phyloP scores from a whole-genome alignment of 2,329 filamentous ascomycete species.

The Penicillium glabrum region DNA sequence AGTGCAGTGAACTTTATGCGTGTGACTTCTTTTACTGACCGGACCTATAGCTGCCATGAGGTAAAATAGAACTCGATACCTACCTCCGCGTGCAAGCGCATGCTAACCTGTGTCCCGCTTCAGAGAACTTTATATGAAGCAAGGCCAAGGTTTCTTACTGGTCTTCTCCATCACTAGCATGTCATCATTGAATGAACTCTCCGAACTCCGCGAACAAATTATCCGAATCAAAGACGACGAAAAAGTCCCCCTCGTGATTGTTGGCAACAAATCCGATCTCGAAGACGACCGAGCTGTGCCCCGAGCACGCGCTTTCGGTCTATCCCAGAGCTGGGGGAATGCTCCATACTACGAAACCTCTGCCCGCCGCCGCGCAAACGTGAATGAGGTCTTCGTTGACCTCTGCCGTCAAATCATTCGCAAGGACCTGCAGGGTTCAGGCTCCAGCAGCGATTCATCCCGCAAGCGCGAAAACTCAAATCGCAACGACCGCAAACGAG shows the following conservation, averaged over 20 bases:
- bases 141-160: slow-evolving; percentile 85
- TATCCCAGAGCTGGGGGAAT: slow-evolving; percentile 83
- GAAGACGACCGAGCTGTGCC: slow-evolving; percentile 81
- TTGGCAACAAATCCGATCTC: slow-evolving; percentile 88
- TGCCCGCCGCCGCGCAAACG: slow-evolving; percentile 78
- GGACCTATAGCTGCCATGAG: slow-evolving; percentile 54
- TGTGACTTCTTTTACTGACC: slow-evolving; percentile 15
- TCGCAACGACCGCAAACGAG: slow-evolving; percentile 36
- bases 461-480: slow-evolving; percentile 37
- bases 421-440: slow-evolving; percentile 56
- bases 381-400: slow-evolving; percentile 86
- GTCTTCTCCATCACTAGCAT: slow-evolving; percentile 89
- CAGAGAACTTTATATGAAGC: slow-evolving; percentile 88
- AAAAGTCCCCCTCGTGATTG: slow-evolving; percentile 81
- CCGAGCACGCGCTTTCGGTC: slow-evolving; percentile 74
- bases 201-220: slow-evolving; percentile 82
- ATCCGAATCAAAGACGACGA: slow-evolving; percentile 88
- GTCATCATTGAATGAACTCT: slow-evolving; percentile 79
- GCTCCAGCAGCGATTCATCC: slow-evolving; percentile 27
- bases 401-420: slow-evolving; percentile 80
- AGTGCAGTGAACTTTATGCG: slow-evolving; percentile 35
- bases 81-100: not conserved
- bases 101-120: slow-evolving; percentile 9
- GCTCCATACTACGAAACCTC: slow-evolving; percentile 91
- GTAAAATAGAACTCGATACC: slow-evolving; percentile 36